These are phyloP conservation scores for Lojkania enalia DNA, from an alignment of 2,329 filamentous ascomycete species.

Conservation along the genomic window DNA sequence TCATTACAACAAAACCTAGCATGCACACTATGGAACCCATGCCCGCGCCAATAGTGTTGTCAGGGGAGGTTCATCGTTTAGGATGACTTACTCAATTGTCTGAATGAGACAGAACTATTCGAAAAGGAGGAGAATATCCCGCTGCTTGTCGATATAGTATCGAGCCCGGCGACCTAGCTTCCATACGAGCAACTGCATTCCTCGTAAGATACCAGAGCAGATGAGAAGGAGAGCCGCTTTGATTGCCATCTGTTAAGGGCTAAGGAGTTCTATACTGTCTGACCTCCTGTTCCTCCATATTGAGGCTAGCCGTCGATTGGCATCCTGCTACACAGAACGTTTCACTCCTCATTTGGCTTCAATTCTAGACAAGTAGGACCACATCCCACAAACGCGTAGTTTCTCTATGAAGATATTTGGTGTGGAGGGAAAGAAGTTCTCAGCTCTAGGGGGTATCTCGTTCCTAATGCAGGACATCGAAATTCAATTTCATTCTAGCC, in stretches of 20 bases:
- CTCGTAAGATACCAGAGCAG: too few species aligned
- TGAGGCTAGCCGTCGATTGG: too few species aligned
- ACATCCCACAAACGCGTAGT: conserved; percentile 51
- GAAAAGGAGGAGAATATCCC: conserved; percentile 36
- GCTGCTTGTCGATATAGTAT: conserved; percentile 45
- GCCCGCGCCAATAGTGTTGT: conserved; percentile 54
- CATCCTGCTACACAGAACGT: too few species aligned
- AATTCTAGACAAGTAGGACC: too few species aligned
- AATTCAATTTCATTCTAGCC: conserved; percentile 54
- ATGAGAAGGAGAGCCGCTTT: too few species aligned
- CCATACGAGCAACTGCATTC: too few species aligned
- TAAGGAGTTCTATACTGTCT: too few species aligned
- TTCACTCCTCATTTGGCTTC: too few species aligned
- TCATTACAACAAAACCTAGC: conserved; percentile 49
- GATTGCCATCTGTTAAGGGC: too few species aligned
- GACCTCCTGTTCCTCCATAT: too few species aligned
- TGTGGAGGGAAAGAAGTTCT: conserved; percentile 49
- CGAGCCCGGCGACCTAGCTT: conserved; percentile 44
- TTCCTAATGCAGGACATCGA: conserved; percentile 50
- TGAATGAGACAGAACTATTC: conserved; percentile 49
- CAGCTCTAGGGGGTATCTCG: conserved; percentile 40
- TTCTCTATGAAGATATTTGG: conserved; percentile 56
- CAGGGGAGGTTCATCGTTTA: conserved; percentile 51
- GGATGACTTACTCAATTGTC: conserved; percentile 48
- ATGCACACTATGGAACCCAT: conserved; percentile 49